Evolutionary conservation across 805 yeast species (phyloP), one percentile per base, ranked within the genome.

Genomic region (Myxozyma neotropica): DNA sequence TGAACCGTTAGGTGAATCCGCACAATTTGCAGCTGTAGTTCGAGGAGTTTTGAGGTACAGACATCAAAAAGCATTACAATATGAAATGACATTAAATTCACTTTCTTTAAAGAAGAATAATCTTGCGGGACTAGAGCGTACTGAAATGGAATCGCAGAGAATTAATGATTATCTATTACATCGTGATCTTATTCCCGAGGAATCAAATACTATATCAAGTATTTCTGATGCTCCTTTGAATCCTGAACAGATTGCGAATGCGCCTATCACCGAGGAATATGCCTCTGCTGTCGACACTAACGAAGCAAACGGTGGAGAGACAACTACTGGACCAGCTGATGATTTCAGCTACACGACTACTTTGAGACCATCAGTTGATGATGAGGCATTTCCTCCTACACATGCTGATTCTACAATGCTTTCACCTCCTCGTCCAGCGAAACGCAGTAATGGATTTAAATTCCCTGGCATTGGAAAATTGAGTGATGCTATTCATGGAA

Each of bases 1-100:
- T 6, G 90, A 86, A 69, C 89, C 89, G 2, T 72, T 86, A 48
- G 85, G 85, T 0, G 90, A 86, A 69, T 81, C 84, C n/a, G 89
- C 84, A 1, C 89, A 86, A 68, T 81, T 81, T 70, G 82, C 87
- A 0, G 72, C 77, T 2, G 83, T 84, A 1, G 80, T 85, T 13
- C 78, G 84, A 44, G 76, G 78, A 17, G 85, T 89, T 1, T 72
- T 83, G 24, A 82, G 81, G 63, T 89, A 83, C 70, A 82, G 88
- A 56, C 79, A 80, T 54, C 75, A 81, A 64, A 84, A 85, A 65
- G 80, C 80, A 17, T 70, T 80, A 35, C 89, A 85, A 69, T 75
- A 77, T 47, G 83, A 78, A 54, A 70, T 80, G 61, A 73, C 80
- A 7, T 65, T 71, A 3, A 78, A 79, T 53, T 71, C 74, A 3